These are phyloP conservation scores for Lanmaoa pseudosensibilis DNA, from an alignment of 768 basidiomycete species.

Conservation along the genomic window DNA sequence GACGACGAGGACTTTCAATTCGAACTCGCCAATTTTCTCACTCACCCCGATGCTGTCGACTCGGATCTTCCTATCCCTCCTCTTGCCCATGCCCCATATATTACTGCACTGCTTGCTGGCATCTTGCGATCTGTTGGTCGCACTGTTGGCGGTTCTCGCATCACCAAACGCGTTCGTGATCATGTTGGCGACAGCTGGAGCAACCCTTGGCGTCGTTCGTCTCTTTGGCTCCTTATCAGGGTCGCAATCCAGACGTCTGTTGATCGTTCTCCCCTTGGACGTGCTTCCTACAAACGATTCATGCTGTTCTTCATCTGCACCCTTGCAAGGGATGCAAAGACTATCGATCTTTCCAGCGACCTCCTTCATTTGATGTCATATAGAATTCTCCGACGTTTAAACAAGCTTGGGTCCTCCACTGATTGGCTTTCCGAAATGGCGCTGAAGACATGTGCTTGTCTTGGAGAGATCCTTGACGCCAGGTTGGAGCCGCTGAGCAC, in stretches of 20 bases:
- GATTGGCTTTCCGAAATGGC: conserved; percentile 39
- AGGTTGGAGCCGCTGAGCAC: conserved; percentile 35
- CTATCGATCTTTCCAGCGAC: conserved; percentile 14
- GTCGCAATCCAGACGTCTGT: conserved; percentile 31
- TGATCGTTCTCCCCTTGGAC: conserved; percentile 2
- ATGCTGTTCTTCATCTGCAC: conserved; percentile 40
- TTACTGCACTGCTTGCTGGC: neutral
- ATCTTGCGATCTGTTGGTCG: conserved; percentile 7
- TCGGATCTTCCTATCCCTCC: neutral
- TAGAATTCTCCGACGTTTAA: conserved; percentile 19
- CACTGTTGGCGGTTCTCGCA: conserved; percentile 8
- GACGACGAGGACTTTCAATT: conserved; percentile 12
- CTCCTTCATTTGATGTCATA: conserved; percentile 25
- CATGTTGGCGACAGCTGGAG: conserved; percentile 8
- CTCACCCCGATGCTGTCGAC: conserved; percentile 10
- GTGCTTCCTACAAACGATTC: conserved; percentile 45
- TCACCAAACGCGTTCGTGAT: conserved; percentile 30
- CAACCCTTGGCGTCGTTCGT: conserved; percentile 26
- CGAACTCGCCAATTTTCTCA: conserved; percentile 23
- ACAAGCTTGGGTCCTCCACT: conserved; percentile 12
- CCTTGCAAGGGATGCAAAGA: conserved; percentile 21
- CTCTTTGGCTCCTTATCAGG: conserved; percentile 36
- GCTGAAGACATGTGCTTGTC: conserved; percentile 28
- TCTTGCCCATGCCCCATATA: neutral
- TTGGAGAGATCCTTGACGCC: conserved; percentile 24